A percentile compares a stretch with the other conserved stretches of the same genome.
These are phyloP conservation scores for Eragrostis nindensis DNA, from an alignment of 176 grass and related monocot genomes.

Conservation along the genomic window DNA sequence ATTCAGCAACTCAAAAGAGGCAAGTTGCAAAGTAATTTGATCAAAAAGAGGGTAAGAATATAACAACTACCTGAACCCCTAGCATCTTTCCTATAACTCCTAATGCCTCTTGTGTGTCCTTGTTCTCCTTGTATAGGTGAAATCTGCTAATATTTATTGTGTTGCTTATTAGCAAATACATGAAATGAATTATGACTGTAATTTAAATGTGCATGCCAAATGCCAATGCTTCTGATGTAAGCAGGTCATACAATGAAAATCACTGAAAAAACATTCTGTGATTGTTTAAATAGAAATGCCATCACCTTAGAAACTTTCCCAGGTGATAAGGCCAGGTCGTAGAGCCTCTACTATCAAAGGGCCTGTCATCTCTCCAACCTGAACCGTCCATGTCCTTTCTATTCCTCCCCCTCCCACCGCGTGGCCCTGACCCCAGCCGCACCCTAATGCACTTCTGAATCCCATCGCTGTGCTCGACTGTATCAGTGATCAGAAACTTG, in stretches of 20 bases:
- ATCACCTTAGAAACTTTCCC: conserved; percentile 83
- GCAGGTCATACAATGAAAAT: neutral
- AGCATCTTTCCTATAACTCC: conserved; percentile 91
- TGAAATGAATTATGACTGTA: neutral
- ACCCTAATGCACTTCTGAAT: conserved; percentile 82
- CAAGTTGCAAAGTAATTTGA: conserved; percentile 1
- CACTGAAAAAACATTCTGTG: neutral
- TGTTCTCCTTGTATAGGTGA: conserved; percentile 97
- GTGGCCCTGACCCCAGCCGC: conserved; percentile 48
- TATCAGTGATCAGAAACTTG: conserved; percentile 81
- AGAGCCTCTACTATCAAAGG: conserved; percentile 89
- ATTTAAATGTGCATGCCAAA: conserved; percentile 11
- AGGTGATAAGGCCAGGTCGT: conserved; percentile 71
- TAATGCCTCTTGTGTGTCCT: conserved; percentile 89
- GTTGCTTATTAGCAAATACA: neutral
- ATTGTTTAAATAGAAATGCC: neutral
- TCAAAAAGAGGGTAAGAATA: neutral
- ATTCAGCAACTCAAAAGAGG: conserved; percentile 15
- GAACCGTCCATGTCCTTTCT: conserved; percentile 41
- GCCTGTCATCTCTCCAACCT: conserved; percentile 60
- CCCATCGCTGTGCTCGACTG: conserved; percentile 71
- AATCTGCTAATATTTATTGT: conserved; percentile 49
- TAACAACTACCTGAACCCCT: conserved; percentile 63
- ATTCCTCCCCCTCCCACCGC: conserved; percentile 50
- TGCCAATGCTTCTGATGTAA: neutral